Conservation (phyloP, 2,329 filamentous ascomycete species). For the Fusarium tanahbumbuense region DNA sequence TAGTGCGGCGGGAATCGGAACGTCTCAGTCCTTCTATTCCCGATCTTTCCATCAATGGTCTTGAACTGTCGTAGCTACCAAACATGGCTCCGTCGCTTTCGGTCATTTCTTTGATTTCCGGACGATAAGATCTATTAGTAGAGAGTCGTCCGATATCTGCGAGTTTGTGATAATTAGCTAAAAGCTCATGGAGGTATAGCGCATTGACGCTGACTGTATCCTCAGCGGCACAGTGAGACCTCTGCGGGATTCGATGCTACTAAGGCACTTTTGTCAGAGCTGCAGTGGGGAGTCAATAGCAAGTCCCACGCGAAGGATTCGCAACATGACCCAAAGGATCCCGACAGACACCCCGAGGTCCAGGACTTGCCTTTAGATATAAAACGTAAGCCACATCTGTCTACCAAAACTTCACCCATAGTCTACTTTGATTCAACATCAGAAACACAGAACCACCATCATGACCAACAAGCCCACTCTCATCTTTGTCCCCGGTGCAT, state of each 20-base stretch:
- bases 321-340: not conserved
- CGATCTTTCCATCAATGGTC: too few relatives aligned
- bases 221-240: not conserved
- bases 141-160: accelerated
- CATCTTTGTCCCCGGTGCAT: constrained; percentile 61
- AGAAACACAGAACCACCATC: not conserved
- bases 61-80: not conserved
- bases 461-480: constrained; percentile 50
- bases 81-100: not conserved
- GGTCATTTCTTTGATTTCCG: accelerated
- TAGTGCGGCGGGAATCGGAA: not conserved
- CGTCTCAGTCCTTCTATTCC: not conserved
- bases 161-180: not conserved
- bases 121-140: accelerated
- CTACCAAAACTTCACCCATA: accelerated
- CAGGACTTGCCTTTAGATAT: not conserved
- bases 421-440: accelerated
- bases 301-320: not conserved
- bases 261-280: not conserved
- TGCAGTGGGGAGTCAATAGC: not conserved
- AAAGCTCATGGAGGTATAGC: not conserved
- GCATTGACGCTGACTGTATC: not conserved
- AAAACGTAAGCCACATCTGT: accelerated
- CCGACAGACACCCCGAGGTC: not conserved
- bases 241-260: too few relatives aligned